Base-by-base conservation (phyloP, 2,329 filamentous ascomycete species). In the Neonectria magnoliae region DNA sequence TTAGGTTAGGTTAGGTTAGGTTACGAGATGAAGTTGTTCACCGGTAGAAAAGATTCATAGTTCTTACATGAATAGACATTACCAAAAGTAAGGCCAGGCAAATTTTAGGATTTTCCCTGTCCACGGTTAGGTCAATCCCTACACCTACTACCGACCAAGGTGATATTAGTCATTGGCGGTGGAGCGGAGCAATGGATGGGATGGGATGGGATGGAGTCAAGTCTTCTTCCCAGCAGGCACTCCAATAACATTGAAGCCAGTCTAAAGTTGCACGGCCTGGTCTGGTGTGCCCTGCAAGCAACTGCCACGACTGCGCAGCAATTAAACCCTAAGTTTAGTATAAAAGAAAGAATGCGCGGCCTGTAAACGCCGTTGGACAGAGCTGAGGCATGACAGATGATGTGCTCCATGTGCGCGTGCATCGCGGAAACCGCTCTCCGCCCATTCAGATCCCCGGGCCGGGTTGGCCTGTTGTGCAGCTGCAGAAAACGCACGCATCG, bases 161-260 rank as follows among this genome's bases (percentile, higher is more conserved):
- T 16, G 44, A 22, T 48, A 27, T 50, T 31, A 50, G 27, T 50
- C 4, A 11, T 11, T 25, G 25, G 25, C 25, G 20, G 45, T 50
- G 45, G 16, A 50, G 45, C 20, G 45, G 31, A 31, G 41, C 60
- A 52, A 52, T 44, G 54, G 50, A 25, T 25, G 25, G 25, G 25
- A 25, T 22, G 22, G 22, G 27, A 29, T 29, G 27, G 7, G 31
- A 42, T 22, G 10, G 22, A 47, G 44, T 47, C 22, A 25, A 36
- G 33, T 36, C 11, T 36, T 36, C 29, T 38, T 42, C 55, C 55
- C 60, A 47, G 54, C 22, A 48, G 48, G 9, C 45, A 44, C 29
- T 54, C 55, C 25, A 47, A 58, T 54, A 16, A 29, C 25, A 58
- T 50, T 22, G 18, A 50, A 48, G 27, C 33, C 27, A 1, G 25